A percentile compares a stretch with the other conserved stretches of the same genome.
These are phyloP conservation scores for Brettanomyces naardenensis DNA, from an alignment of 805 yeast genomes.

Conservation along the genomic window DNA sequence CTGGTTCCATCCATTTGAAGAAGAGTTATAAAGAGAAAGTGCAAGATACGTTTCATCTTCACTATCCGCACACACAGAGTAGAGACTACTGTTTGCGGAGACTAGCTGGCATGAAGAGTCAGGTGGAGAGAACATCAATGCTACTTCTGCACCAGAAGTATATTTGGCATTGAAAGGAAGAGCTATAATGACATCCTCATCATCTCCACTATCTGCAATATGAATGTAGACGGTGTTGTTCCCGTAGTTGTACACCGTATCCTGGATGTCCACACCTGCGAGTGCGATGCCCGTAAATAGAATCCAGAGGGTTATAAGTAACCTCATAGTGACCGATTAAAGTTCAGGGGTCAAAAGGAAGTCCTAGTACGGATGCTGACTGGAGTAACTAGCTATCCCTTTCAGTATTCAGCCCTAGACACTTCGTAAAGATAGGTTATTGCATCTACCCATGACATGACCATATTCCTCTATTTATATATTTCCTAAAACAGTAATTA, in stretches of 20 bases:
- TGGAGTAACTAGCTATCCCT: too few species aligned
- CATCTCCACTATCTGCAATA: slow-evolving; percentile 8
- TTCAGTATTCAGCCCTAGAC: too few species aligned
- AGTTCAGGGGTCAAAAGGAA: too few species aligned
- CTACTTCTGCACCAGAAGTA: slow-evolving; percentile 13
- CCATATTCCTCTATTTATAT: too few species aligned
- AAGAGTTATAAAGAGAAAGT: slow-evolving; percentile 9
- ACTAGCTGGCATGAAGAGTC: slow-evolving; percentile 15
- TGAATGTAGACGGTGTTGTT: slow-evolving; percentile 24
- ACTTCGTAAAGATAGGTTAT: too few species aligned
- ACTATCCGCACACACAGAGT: slow-evolving; percentile 18
- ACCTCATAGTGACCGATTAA: too few species aligned
- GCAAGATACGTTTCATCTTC: slow-evolving; percentile 5
- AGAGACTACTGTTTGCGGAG: slow-evolving; percentile 11
- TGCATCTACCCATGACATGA: too few species aligned
- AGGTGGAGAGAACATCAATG: slow-evolving; percentile 15
- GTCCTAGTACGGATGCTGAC: too few species aligned
- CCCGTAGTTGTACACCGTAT: slow-evolving; percentile 24
- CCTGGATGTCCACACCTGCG: slow-evolving; percentile 8
- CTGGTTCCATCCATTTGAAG: slow-evolving; percentile 14
- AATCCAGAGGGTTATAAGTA: too few species aligned
- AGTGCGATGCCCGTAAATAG: too few species aligned
- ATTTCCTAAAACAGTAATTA: not conserved
- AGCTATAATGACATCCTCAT: slow-evolving; percentile 14
- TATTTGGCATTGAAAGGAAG: slow-evolving; percentile 21